Base-by-base conservation (phyloP, 2,329 filamentous ascomycete species). In the Pyrenophora graminea region DNA sequence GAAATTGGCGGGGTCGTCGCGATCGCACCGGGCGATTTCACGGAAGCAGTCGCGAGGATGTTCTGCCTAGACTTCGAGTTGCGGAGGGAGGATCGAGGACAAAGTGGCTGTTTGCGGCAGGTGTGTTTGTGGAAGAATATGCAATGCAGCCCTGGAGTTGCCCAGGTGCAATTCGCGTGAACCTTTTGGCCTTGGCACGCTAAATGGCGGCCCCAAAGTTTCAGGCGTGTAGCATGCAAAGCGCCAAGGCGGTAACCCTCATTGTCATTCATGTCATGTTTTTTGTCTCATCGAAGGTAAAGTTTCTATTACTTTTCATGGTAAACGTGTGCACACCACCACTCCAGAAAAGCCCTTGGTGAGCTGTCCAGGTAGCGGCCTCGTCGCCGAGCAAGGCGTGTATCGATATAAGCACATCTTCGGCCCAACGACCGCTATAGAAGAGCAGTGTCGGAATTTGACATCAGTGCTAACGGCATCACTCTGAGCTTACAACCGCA, bases 371-470 rank as follows among this genome's bases (percentile, higher is more conserved):
- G 12, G 43, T 50, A 56, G 59, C 57, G 58, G 62, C 56, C 66
- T 68, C 64, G 59, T 64, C 64, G 39, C 61, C 63, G 59, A 69
- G 64, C 62, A 65, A 56, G 60, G 62, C 55, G 56, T 49, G 49
- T 60, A 39, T 67, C 40, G 15, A 61, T 68, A 59, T 67, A 84
- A 94, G 91, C 91, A 96, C 91, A 19, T 91, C 95, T 90, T 96
- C 92, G 90, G 91, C 91, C 91, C 91, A 92, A 92, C 85, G 83
- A 81, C 85, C 90, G 89, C 87, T 89, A 96, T 74, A 86, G 76
- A 58, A 73, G 76, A 75, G 86, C 86, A 87, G 84, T 80, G 88
- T 92, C 93, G 92, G 86, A 96, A 96, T 96, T 96, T 96, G 91
- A 97, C 91, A 96, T 96, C 90, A 88, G 90, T 96, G 92, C 92